Evolutionary conservation across 306 rosid species (phyloP).

Genomic region (Cucumis hystrix): DNA sequence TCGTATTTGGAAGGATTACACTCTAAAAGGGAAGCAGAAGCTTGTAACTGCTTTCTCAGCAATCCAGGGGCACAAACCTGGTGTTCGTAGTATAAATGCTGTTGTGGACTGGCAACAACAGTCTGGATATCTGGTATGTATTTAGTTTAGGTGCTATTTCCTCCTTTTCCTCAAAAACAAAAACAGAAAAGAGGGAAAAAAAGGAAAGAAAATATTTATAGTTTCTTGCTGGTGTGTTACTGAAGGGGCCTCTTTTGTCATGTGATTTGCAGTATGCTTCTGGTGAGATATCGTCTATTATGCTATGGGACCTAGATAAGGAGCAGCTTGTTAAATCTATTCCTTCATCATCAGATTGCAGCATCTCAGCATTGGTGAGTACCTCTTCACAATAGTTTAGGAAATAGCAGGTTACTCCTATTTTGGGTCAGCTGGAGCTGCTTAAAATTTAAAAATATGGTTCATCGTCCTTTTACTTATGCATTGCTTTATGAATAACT

Average conservation of each 20-base stretch:
- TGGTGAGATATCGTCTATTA: conserved; percentile 66
- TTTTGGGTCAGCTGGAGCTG: neutral
- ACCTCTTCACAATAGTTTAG: neutral
- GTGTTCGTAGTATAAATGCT: conserved; percentile 64
- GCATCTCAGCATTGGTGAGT: conserved; percentile 84
- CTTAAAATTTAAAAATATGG: neutral
- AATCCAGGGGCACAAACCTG: conserved; percentile 83
- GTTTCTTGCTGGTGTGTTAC: neutral
- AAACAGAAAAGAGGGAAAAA: neutral
- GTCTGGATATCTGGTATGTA: conserved; percentile 77
- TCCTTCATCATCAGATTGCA: conserved; percentile 76
- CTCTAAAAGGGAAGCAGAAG: conserved; percentile 62
- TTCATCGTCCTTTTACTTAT: neutral
- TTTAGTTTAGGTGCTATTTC: neutral
- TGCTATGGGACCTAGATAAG: conserved; percentile 87
- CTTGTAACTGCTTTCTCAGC: conserved; percentile 96
- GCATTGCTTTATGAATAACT: neutral
- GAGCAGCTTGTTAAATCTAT: conserved; percentile 69
- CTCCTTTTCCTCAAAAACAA: neutral
- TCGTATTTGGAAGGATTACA: conserved; percentile 89
- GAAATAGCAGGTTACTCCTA: neutral
- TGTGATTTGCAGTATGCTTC: conserved; percentile 66
- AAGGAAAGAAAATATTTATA: neutral
- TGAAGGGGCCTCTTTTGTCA: conserved; percentile 2
- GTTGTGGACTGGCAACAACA: conserved; percentile 99